Conservation (phyloP, 148 eudicot species). For the Rhododendron henanense region DNA sequence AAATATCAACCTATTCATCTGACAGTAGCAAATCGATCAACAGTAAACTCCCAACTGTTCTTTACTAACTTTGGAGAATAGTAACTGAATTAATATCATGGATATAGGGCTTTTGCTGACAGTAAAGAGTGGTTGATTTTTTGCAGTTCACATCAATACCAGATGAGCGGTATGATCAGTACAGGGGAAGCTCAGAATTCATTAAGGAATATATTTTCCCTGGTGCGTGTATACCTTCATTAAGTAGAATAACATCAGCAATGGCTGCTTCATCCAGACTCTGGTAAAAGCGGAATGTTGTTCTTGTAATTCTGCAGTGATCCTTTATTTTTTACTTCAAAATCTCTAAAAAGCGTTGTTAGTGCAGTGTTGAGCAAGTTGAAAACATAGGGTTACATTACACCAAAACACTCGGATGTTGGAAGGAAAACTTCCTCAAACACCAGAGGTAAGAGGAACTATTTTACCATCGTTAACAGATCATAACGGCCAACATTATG, state of each 20-base stretch:
- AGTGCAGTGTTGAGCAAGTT: too few species aligned
- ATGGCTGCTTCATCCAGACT: too few species aligned
- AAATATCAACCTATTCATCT: too few species aligned
- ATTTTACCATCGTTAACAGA: not conserved
- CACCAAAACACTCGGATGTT: too few species aligned
- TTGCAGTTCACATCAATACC: constrained; percentile 65
- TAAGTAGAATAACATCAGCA: too few species aligned
- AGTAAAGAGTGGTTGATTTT: not conserved
- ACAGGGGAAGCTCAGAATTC: constrained; percentile 65
- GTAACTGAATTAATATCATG: not conserved
- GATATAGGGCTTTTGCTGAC: not conserved
- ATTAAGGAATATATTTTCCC: too few species aligned
- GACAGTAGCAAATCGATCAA: not conserved
- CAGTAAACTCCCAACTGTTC: not conserved
- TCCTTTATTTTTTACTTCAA: too few species aligned
- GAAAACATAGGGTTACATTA: too few species aligned
- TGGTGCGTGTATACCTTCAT: too few species aligned
- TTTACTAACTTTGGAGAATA: not conserved
- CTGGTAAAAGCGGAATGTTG: constrained; percentile 15
- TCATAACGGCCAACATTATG: not conserved
- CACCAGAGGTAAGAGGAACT: too few species aligned
- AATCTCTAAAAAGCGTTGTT: too few species aligned
- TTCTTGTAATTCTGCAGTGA: not conserved
- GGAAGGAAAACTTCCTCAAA: too few species aligned
- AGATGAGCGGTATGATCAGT: constrained; percentile 55